Evolutionary conservation across 2,329 filamentous ascomycete genomes (phyloP).

Genomic region (Calonectria pteridis): DNA sequence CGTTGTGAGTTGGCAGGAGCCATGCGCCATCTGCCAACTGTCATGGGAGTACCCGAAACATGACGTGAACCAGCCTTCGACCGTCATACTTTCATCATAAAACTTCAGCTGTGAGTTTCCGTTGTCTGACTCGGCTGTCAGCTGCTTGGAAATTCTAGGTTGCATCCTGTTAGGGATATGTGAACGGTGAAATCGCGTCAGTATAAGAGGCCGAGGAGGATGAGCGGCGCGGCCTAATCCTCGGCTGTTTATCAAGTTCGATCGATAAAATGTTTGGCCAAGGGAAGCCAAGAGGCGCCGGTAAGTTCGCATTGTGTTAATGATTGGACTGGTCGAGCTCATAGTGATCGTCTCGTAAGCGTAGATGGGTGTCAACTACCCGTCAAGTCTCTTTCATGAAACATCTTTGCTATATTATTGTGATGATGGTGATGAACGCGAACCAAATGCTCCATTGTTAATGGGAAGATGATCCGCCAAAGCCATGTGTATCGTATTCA

Average conservation of each 20-base stretch:
- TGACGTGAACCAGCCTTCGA: not conserved
- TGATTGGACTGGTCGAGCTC: not conserved
- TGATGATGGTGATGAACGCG: not conserved
- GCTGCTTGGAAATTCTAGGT: not conserved
- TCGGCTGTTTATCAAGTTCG: not conserved
- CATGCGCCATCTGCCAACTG: not conserved
- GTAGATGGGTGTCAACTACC: not conserved
- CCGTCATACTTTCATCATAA: not conserved
- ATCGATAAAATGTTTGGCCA: not conserved
- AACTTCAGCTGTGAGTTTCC: not conserved
- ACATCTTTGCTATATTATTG: not conserved
- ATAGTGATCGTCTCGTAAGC: not conserved
- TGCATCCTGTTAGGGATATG: not conserved
- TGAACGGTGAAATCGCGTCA: not conserved
- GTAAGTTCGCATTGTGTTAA: not conserved
- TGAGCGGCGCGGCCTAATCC: not conserved
- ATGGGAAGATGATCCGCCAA: no score
- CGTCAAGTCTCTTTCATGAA: not conserved
- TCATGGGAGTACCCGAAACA: conserved; percentile 11
- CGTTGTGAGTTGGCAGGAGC: not conserved
- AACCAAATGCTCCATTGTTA: not conserved
- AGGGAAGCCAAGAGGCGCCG: not conserved
- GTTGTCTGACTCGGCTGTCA: not conserved
- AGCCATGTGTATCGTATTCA: not conserved
- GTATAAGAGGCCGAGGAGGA: not conserved